These are phyloP conservation scores for Fereydounia khargensis DNA, from an alignment of 1,284 basidiomycete species.

Conservation along the genomic window DNA sequence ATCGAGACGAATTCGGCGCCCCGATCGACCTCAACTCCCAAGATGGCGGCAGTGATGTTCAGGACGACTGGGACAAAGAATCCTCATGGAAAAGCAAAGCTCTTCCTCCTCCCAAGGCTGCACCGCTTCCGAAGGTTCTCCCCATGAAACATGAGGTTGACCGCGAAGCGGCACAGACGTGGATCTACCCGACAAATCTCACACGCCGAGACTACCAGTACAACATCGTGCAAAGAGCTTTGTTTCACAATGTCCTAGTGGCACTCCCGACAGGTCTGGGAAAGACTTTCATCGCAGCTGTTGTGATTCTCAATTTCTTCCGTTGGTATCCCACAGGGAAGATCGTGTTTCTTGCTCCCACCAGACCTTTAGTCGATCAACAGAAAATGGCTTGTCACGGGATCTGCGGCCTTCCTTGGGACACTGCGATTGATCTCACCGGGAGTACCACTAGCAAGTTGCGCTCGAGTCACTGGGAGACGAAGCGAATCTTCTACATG, in stretches of 20 bases:
- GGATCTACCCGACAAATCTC: conserved; percentile 88
- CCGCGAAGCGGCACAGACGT: conserved; percentile 74
- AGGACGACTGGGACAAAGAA: conserved; percentile 16
- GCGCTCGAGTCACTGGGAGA: conserved; percentile 65
- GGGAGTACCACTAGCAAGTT: conserved; percentile 60
- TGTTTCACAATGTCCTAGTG: conserved; percentile 92
- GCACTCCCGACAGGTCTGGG: conserved; percentile 93
- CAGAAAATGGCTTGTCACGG: conserved; percentile 83
- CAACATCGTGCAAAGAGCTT: conserved; percentile 81
- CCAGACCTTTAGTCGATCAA: conserved; percentile 91
- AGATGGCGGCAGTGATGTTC: background rate
- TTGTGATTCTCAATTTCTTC: conserved; percentile 70
- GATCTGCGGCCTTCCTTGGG: conserved; percentile 87
- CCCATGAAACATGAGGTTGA: conserved; percentile 63
- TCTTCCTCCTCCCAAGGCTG: conserved; percentile 4
- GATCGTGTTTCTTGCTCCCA: conserved; percentile 89
- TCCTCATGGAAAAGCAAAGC: conserved; percentile 7
- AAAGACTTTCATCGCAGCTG: conserved; percentile 97
- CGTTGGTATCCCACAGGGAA: conserved; percentile 53
- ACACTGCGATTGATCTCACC: conserved; percentile 81
- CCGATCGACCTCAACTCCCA: conserved; percentile 4
- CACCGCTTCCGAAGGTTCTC: too few relatives aligned
- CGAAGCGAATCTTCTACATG: conserved; percentile 93
- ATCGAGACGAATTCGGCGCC: conserved; percentile 8
- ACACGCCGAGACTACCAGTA: conserved; percentile 90